Percentiles rank a stretch among this genome's conserved stretches.
These are phyloP conservation scores for Vitis cinerea DNA, from an alignment of 164 flowering plant species.

Conservation along the genomic window DNA sequence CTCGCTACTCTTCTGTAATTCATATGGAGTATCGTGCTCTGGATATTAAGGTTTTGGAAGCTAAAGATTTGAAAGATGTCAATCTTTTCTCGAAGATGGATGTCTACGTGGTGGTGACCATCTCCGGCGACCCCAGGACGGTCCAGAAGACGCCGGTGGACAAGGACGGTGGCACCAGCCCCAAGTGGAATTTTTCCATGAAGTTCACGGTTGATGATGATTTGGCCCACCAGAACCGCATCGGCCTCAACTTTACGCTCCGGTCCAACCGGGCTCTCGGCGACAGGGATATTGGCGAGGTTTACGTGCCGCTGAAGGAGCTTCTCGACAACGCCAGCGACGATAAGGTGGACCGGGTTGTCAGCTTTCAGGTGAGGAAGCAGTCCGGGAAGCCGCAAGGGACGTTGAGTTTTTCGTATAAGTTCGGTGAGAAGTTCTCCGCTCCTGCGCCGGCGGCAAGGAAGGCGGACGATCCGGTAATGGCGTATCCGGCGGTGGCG, in stretches of 20 bases:
- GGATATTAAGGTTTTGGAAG: slow-evolving; percentile 16
- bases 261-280: slow-evolving; percentile 27
- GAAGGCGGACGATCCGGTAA: slow-evolving; percentile 18
- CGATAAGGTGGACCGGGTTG: background rate
- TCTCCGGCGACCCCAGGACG: slow-evolving; percentile 23
- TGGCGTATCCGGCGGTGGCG: slow-evolving; percentile 15
- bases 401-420: slow-evolving; percentile 13
- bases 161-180: slow-evolving; percentile 35
- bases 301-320: slow-evolving; percentile 29
- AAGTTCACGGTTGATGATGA: slow-evolving; percentile 32
- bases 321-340: slow-evolving; percentile 17
- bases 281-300: slow-evolving; percentile 38
- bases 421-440: slow-evolving; percentile 20
- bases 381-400: slow-evolving; percentile 11
- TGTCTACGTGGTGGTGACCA: slow-evolving; percentile 33
- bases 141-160: slow-evolving; percentile 28
- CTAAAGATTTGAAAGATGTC: slow-evolving; percentile 24
- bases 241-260: slow-evolving; percentile 22
- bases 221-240: slow-evolving; percentile 10
- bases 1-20: background rate
- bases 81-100: slow-evolving; percentile 25
- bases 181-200: slow-evolving; percentile 32
- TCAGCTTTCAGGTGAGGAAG: slow-evolving; percentile 7
- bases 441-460: background rate
- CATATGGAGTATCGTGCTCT: slow-evolving; percentile 16